Conservation (phyloP, 352 stramenopile genomes). For the Phytophthora pluvialis region DNA sequence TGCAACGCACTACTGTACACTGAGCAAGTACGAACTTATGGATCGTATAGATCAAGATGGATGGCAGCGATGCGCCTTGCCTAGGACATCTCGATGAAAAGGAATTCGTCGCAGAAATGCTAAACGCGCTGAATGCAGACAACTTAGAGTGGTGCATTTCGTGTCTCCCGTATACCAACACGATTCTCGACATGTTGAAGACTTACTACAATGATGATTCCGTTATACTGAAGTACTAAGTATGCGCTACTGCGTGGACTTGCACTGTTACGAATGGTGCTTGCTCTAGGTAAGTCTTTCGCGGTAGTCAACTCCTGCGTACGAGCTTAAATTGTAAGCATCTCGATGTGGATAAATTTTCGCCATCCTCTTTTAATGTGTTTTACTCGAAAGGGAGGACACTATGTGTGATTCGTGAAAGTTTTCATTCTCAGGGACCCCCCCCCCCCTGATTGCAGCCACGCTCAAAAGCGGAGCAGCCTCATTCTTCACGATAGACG, state of each 20-base stretch:
- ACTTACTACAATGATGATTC: no score
- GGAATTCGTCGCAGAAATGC: constrained; percentile 52
- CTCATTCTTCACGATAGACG: constrained; percentile 45
- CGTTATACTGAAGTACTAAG: no score
- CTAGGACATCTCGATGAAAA: constrained; percentile 46
- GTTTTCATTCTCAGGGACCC: not conserved
- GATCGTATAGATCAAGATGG: constrained; percentile 41
- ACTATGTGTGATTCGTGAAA: constrained; percentile 13
- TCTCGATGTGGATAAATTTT: not conserved
- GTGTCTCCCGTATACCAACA: no score
- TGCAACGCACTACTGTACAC: not conserved
- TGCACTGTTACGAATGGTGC: no score
- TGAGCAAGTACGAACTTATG: not conserved
- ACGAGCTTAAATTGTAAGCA: not conserved
- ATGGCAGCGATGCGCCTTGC: constrained; percentile 44
- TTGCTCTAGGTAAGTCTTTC: no score
- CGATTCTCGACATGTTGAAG: no score
- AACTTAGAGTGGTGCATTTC: constrained; percentile 1
- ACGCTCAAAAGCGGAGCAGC: constrained; percentile 38
- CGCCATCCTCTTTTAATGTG: constrained; percentile 19
- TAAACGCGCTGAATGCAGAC: constrained; percentile 32
- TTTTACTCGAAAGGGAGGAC: constrained; percentile 17
- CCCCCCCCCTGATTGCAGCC: constrained; percentile 31
- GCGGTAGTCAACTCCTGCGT: no score
- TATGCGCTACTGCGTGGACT: no score